A percentile compares a stretch with the other conserved stretches of the same genome.
phyloP scores from a whole-genome alignment of 345 rosid species.

The Rubroshorea leprosula region DNA sequence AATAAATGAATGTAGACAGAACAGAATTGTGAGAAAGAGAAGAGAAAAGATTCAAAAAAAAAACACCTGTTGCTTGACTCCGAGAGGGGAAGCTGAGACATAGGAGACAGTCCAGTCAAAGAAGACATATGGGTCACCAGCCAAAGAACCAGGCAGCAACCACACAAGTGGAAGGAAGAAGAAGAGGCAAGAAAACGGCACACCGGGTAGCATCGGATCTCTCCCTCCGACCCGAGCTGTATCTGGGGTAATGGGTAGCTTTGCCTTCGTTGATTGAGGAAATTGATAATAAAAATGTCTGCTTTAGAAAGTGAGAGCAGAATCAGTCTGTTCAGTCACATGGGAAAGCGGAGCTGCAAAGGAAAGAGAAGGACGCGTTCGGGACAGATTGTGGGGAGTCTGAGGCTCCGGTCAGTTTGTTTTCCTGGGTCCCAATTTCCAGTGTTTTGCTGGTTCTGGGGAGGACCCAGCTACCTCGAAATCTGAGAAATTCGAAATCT shows the following conservation, averaged over 20 bases:
- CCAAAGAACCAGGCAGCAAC: conserved; percentile 28
- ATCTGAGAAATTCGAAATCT: too few relatives aligned
- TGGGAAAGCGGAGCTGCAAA: too few relatives aligned
- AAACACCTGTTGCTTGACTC: conserved; percentile 62
- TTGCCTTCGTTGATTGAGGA: conserved; percentile 16
- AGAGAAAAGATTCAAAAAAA: not conserved
- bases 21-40: not conserved
- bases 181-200: conserved; percentile 12
- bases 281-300: not conserved
- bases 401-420: too few relatives aligned
- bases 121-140: conserved; percentile 71
- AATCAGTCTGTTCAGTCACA: too few relatives aligned
- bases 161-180: conserved; percentile 22
- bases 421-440: too few relatives aligned
- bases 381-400: too few relatives aligned
- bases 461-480: too few relatives aligned
- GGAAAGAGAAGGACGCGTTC: too few relatives aligned
- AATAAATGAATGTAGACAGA: not conserved
- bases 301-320: conserved; percentile 5
- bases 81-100: conserved; percentile 59
- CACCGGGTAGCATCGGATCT: conserved; percentile 40
- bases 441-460: too few relatives aligned
- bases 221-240: not conserved
- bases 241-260: conserved; percentile 1
- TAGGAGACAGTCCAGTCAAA: conserved; percentile 91